Evolutionary conservation across 768 basidiomycete genomes (phyloP).

Genomic region (Leccinum barrowsii): DNA sequence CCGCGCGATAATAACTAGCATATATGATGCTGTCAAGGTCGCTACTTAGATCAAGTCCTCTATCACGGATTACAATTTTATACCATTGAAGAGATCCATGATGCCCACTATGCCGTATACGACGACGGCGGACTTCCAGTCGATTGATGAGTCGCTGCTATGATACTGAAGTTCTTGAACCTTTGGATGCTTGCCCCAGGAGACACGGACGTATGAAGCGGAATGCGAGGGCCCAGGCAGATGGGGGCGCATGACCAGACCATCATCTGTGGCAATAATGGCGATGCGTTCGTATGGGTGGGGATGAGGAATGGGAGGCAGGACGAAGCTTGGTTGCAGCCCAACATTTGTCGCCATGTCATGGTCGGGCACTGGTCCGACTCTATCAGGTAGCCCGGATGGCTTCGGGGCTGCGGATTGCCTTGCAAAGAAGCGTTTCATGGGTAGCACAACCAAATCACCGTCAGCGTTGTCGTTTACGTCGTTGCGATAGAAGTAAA

Average conservation of each 20-base stretch:
- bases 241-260: slow-evolving; percentile 66
- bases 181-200: slow-evolving; percentile 56
- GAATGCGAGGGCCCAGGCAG: slow-evolving; percentile 27
- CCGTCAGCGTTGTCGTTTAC: neutral
- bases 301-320: slow-evolving; percentile 74
- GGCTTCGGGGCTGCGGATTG: slow-evolving; percentile 12
- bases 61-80: neutral
- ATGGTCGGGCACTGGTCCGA: neutral
- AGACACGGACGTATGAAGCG: slow-evolving; percentile 43
- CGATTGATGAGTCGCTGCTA: slow-evolving; percentile 32
- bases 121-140: slow-evolving; percentile 57
- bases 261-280: slow-evolving; percentile 54
- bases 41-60: slow-evolving; percentile 11
- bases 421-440: slow-evolving; percentile 33
- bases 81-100: slow-evolving; percentile 70
- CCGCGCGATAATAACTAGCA: slow-evolving; percentile 67
- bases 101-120: slow-evolving; percentile 78
- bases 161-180: slow-evolving; percentile 48
- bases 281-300: slow-evolving; percentile 67
- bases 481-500: neutral
- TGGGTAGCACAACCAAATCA: slow-evolving; percentile 4
- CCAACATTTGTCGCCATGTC: slow-evolving; percentile 9
- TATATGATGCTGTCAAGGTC: slow-evolving; percentile 56
- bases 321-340: slow-evolving; percentile 59
- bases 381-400: neutral